Percentiles rank a stretch among this genome's conserved stretches.
phyloP scores from a whole-genome alignment of 768 basidiomycete genomes.

The Psilocybe subaeruginosa region DNA sequence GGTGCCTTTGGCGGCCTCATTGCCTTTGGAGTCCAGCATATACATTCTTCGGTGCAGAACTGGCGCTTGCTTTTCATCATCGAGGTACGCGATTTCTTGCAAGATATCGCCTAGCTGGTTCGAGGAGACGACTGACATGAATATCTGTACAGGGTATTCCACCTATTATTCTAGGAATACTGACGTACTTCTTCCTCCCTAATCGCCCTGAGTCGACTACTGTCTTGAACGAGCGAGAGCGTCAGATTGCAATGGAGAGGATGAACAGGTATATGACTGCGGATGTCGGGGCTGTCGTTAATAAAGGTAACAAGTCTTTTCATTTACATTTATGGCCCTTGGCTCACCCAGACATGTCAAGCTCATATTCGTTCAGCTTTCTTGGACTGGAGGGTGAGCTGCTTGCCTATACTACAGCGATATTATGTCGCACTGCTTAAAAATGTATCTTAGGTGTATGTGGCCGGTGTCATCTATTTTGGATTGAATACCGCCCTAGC shows the following conservation, averaged over 20 bases:
- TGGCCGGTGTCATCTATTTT: constrained; percentile 76
- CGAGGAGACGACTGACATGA: background rate
- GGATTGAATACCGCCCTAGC: constrained; percentile 76
- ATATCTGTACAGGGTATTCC: constrained; percentile 57
- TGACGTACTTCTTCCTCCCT: constrained; percentile 60
- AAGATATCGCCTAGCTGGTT: too few species aligned
- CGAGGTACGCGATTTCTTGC: constrained; percentile 45
- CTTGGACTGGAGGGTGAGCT: constrained; percentile 70
- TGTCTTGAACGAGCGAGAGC: constrained; percentile 54
- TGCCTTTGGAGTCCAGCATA: constrained; percentile 78
- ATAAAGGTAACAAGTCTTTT: constrained; percentile 47
- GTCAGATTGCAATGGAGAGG: constrained; percentile 65
- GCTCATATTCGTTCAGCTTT: constrained; percentile 68
- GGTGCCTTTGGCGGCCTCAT: constrained; percentile 87
- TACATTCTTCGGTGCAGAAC: constrained; percentile 46
- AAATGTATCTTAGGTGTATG: constrained; percentile 44
- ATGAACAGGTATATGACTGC: constrained; percentile 69
- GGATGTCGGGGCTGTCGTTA: constrained; percentile 66
- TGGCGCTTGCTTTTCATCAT: constrained; percentile 76
- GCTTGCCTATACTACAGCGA: background rate
- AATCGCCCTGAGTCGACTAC: constrained; percentile 72
- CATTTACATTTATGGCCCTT: background rate
- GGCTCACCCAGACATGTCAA: constrained; percentile 24
- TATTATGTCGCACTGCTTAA: background rate
- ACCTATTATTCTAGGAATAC: constrained; percentile 61